A percentile compares a stretch with the other conserved stretches of the same genome.
Conservation (phyloP, 192 early-diverging fungal species). For the Coemansia aciculifera region DNA sequence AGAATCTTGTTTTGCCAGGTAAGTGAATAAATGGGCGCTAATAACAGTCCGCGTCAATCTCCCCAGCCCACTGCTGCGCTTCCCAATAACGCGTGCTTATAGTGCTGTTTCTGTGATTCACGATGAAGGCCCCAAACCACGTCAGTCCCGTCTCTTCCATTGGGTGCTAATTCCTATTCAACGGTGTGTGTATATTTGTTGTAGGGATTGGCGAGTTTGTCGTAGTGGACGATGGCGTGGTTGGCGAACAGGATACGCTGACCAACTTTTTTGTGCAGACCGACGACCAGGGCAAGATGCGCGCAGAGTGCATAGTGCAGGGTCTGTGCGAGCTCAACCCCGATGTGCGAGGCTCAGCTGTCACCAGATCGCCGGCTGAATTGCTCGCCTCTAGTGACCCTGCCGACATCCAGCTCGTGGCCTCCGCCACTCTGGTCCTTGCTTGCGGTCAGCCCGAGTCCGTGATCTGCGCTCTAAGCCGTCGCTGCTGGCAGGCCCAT, state of each 20-base stretch:
- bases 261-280: conserved; percentile 92
- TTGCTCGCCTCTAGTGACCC: conserved; percentile 70
- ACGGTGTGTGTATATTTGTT: not conserved
- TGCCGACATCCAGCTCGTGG: conserved; percentile 61
- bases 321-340: conserved; percentile 86
- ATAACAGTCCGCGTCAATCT: conserved; percentile 5
- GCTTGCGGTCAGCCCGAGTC: conserved; percentile 63
- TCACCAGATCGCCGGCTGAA: conserved; percentile 58
- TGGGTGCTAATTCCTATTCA: not conserved
- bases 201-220: conserved; percentile 88
- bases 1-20: conserved; percentile 96
- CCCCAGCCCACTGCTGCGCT: not conserved
- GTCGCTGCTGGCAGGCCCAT: conserved; percentile 61
- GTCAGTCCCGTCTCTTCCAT: not conserved
- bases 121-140: not conserved
- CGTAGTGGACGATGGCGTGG: conserved; percentile 72
- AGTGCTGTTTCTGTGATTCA: not conserved
- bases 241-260: conserved; percentile 70
- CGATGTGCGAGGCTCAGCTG: conserved; percentile 67
- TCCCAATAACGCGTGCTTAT: not conserved
- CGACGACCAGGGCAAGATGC: conserved; percentile 62
- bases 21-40: conserved; percentile 5
- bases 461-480: conserved; percentile 59
- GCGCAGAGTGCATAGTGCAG: conserved; percentile 63
- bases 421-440: conserved; percentile 69